Evolutionary conservation across 1,139 yeast species (phyloP), one percentile per base, ranked within the genome.

Genomic region (Hansenula lynferdii): DNA sequence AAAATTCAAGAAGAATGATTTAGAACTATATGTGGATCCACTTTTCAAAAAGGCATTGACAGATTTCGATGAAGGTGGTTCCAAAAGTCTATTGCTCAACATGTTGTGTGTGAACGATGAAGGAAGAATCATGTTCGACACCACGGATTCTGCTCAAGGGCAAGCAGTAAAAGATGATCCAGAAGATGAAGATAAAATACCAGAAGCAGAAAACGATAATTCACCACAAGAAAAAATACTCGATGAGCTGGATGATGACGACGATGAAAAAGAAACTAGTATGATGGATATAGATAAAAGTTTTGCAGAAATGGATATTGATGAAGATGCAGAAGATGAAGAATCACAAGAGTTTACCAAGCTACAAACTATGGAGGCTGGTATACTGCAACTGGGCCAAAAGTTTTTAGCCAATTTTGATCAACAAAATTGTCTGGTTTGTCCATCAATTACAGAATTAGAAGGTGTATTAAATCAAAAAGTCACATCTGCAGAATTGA

Each of bases 31-130:
- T 9, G 83, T 87, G 35, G 97, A 90, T 59, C 97, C 97, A 0
- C 67, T 90, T 36, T 87, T 90, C 61, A 83, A 87, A 46, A 87
- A 86, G 53, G 92, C 95, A 36, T 70, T 90, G 34, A 85, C 96
- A 0, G 96, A 89, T 45, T 90, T 90, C 53, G 97, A 90, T 59
- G 97, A 90, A 63, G 97, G 97, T 28, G 97, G 97, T 1, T 87
- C 97, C 9, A 86, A 84, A 53, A 84, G 95, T 37, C 64, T 90
- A 39, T 64, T 92, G 36, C 61, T 87, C 50, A 90, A 89, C 51
- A 79, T 90, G 22, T 68, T 90, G 41, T 49, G 54, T 37, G 53
- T 61, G 12, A 64, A 64, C 42, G 45, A 49, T 3, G 44, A 56
- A 3, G 59, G 56, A 6, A 58, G 65, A 44, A 58, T 67, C 1